These are phyloP conservation scores for Xerocomus minutiporus DNA, from an alignment of 1,284 basidiomycete genomes.

Conservation along the genomic window DNA sequence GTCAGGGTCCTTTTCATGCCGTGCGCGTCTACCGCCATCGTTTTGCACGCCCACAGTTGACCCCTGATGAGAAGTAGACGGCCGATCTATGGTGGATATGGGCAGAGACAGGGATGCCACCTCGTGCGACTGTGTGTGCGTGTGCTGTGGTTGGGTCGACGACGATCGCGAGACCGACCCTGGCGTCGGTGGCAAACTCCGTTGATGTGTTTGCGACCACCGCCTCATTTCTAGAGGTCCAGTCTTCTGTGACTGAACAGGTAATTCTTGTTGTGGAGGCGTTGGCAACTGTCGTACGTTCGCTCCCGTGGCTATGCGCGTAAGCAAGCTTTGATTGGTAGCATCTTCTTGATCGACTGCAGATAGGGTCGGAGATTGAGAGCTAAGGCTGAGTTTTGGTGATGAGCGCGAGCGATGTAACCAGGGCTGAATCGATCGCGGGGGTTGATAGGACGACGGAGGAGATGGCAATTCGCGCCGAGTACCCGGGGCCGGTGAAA, in stretches of 20 bases:
- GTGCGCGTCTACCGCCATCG: conserved; percentile 18
- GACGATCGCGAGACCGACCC: conserved; percentile 17
- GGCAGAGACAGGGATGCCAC: conserved; percentile 1
- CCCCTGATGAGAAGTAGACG: conserved; percentile 19
- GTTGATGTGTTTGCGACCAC: conserved; percentile 24
- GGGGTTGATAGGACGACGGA: conserved; percentile 32
- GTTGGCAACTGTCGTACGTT: conserved; percentile 30
- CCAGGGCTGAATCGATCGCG: conserved; percentile 28
- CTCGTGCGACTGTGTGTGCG: conserved; percentile 20
- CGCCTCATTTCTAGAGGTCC: conserved; percentile 14
- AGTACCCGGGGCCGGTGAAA: conserved; percentile 12
- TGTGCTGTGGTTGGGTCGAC: conserved; percentile 21
- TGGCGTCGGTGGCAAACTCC: conserved; percentile 28
- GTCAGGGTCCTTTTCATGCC: conserved; percentile 27
- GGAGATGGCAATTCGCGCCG: conserved; percentile 31
- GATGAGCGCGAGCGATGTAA: conserved; percentile 32
- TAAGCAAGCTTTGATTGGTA: conserved; percentile 9
- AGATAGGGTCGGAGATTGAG: conserved; percentile 12
- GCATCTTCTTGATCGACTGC: conserved; percentile 24
- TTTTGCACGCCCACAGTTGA: conserved; percentile 10
- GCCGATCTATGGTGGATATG: conserved; percentile 1
- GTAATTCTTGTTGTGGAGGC: conserved; percentile 18
- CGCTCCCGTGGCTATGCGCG: conserved; percentile 20
- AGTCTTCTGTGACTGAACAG: conserved; percentile 10
- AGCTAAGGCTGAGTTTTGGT: conserved; percentile 22